phyloP scores from a whole-genome alignment of 495 filamentous ascomycete species.

The Daldinia caldariorum region DNA sequence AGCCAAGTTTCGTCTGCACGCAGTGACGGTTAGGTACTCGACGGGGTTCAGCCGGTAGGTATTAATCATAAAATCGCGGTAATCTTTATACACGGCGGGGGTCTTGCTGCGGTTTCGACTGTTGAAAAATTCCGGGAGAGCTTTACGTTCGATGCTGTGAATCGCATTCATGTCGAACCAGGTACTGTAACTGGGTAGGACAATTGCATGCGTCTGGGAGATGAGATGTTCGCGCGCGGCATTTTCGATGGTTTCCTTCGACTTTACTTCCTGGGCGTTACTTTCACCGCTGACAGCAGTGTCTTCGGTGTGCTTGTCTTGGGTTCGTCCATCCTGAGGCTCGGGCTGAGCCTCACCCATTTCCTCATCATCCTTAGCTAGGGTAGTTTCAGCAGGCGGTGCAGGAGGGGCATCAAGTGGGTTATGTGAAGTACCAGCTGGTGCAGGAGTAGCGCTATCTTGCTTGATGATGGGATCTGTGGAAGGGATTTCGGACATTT shows the following conservation, averaged over 20 bases:
- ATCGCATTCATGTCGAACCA: slow-evolving; percentile 99
- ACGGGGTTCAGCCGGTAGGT: slow-evolving; percentile 94
- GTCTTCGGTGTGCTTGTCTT: slow-evolving; percentile 58
- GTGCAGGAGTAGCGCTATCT: slow-evolving; percentile 61
- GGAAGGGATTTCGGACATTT: slow-evolving; percentile 61
- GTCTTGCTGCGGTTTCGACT: slow-evolving; percentile 98
- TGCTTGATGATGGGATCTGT: slow-evolving; percentile 62
- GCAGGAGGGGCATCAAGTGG: slow-evolving; percentile 85
- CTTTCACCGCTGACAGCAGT: slow-evolving; percentile 52
- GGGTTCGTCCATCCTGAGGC: slow-evolving; percentile 57
- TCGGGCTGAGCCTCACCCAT: slow-evolving; percentile 78
- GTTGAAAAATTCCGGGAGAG: slow-evolving; percentile 97
- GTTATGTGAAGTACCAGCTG: slow-evolving; percentile 74
- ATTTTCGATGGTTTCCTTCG: slow-evolving; percentile 82
- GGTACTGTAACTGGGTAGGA: slow-evolving; percentile 92
- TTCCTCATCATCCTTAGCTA: slow-evolving; percentile 79
- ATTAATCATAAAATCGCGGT: slow-evolving; percentile 99
- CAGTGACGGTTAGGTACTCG: slow-evolving; percentile 96
- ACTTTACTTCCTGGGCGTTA: slow-evolving; percentile 58
- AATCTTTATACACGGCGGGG: slow-evolving; percentile 96
- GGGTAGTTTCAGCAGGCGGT: slow-evolving; percentile 71
- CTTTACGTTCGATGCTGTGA: slow-evolving; percentile 87
- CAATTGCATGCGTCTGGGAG: slow-evolving; percentile 90
- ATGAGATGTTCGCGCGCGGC: slow-evolving; percentile 90
- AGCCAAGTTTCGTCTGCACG: slow-evolving; percentile 94